Base-by-base conservation (phyloP, 2,329 filamentous ascomycete species). In the Colletotrichum liriopes region DNA sequence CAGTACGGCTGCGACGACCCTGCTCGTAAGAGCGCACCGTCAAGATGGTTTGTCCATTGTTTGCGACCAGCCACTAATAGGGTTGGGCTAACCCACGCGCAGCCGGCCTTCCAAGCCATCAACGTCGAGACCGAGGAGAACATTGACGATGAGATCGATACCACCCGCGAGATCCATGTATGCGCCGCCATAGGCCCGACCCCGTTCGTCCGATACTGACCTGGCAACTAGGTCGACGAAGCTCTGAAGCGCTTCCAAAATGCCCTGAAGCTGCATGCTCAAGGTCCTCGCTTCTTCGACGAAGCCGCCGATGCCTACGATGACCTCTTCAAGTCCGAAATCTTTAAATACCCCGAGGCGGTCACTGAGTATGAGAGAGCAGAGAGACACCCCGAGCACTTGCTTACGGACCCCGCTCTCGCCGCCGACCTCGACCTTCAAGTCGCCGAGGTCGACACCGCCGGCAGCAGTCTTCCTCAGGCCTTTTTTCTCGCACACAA, bases 81-180 rank as follows among this genome's bases (percentile, higher is more conserved):
- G 29, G 39, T 18, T 37, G 12, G 8, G 45, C 70, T 72, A 55
- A 73, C 39, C 67, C 35, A 29, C 47, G 59, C 18, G 41, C 73
- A 90, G 89, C 87, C 89, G 76, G 88, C 90, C 77, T 98, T 97
- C 84, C 91, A 93, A 78, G 94, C 96, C 65, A 91, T 98, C 82
- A 99, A 99, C 81, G 90, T 98, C 83, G 95, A 98, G 82, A 93
- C 94, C 12, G 96, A 98, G 83, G 94, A 97, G 79, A 94, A 94
- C 70, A 86, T 93, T 75, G 95, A 98, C 79, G 94, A 97, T 77
- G 95, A 98, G 82, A 86, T 98, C 78, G 96, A 99, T 81, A 95
- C 96, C 78, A 98, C 95, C 43, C 96, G 96, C 81, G 96, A 98
- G 82, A 91, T 99, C 64, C 95, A 98, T 78, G 89, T 90, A 75